Conservation (phyloP, 441 rosid genomes). For the Pelargonium australe region DNA sequence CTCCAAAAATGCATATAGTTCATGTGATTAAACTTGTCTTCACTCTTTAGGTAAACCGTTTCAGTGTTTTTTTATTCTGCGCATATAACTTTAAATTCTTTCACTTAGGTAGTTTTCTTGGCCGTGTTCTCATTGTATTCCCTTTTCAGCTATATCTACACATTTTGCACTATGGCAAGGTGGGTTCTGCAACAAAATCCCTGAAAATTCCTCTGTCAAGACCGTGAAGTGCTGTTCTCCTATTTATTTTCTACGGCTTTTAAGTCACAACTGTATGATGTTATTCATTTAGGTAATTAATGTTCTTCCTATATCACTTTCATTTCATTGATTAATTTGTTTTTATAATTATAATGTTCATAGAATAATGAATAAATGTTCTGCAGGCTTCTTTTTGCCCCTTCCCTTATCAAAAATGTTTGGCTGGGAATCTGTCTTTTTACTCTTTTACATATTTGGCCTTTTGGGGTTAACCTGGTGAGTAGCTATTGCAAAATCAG, state of each 20-base stretch:
- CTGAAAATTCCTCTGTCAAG: conserved; percentile 74
- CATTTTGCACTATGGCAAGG: conserved; percentile 72
- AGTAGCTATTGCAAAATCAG: too few species aligned
- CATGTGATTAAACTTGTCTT: too few species aligned
- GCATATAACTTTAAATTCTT: neutral
- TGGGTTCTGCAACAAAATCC: conserved; percentile 48
- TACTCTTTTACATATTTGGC: too few species aligned
- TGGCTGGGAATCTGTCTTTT: too few species aligned
- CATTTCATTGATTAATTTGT: conserved; percentile 7
- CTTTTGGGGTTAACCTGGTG: too few species aligned
- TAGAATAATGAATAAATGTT: conserved; percentile 4
- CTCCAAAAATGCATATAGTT: too few species aligned
- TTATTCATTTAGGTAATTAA: conserved; percentile 59
- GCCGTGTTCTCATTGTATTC: conserved; percentile 15
- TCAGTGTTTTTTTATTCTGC: neutral
- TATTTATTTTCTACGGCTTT: conserved; percentile 83
- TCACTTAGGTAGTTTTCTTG: neutral
- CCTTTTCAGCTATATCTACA: conserved; percentile 59
- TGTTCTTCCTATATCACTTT: conserved; percentile 16
- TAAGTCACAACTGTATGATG: conserved; percentile 74
- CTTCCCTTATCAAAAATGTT: too few species aligned
- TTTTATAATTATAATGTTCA: neutral
- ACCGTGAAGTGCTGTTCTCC: conserved; percentile 63
- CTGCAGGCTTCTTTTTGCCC: too few species aligned
- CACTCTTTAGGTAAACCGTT: neutral